These are phyloP conservation scores for Aureobasidium sp. DNA, from an alignment of 2,329 filamentous ascomycete genomes.

Conservation along the genomic window DNA sequence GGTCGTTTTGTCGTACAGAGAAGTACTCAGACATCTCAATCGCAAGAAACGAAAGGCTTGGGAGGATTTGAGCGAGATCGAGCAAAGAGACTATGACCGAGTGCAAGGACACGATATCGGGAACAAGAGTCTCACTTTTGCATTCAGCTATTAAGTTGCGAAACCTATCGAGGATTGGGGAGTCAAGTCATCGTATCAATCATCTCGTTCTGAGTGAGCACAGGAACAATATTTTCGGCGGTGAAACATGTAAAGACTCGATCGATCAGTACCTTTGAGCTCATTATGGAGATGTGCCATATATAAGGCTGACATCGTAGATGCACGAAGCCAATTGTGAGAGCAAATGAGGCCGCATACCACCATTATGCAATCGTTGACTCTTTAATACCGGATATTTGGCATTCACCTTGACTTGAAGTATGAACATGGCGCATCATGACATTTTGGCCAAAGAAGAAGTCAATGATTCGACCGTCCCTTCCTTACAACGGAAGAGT, in stretches of 20 bases:
- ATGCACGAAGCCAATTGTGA: too few species aligned
- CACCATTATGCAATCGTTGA: too few species aligned
- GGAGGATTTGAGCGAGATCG: slow-evolving; percentile 39
- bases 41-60: slow-evolving; percentile 43
- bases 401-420: background rate
- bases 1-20: slow-evolving; percentile 44
- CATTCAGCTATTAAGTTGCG: background rate
- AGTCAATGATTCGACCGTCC: background rate
- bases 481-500: background rate
- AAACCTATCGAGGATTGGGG: background rate
- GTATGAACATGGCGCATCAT: background rate
- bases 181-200: background rate
- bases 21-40: slow-evolving; percentile 41
- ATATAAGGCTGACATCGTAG: too few species aligned
- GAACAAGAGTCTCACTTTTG: slow-evolving; percentile 3
- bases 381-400: background rate
- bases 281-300: too few species aligned
- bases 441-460: background rate
- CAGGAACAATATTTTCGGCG: too few species aligned
- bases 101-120: slow-evolving; percentile 23
- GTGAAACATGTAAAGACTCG: too few species aligned
- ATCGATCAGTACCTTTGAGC: too few species aligned
- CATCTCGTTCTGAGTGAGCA: background rate
- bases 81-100: slow-evolving; percentile 41
- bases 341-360: too few species aligned